Evolutionary conservation across 441 rosid species (phyloP).

Genomic region (Euphorbia celastroides): DNA sequence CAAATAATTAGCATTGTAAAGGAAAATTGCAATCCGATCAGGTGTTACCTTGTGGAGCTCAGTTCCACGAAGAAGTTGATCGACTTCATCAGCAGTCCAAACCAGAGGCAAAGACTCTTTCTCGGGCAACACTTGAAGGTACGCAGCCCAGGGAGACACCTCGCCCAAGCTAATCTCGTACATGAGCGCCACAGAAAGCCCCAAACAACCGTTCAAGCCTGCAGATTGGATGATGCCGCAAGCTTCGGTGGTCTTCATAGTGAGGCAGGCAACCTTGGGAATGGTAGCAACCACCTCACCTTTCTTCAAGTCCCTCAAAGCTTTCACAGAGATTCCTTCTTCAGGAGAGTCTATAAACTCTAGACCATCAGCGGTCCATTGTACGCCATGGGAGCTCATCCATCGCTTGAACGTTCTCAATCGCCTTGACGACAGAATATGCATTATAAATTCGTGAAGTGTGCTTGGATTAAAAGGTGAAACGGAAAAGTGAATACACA

Average conservation of each 20-base stretch:
- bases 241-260: slow-evolving; percentile 55
- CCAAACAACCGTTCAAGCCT: slow-evolving; percentile 58
- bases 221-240: slow-evolving; percentile 45
- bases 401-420: slow-evolving; percentile 80
- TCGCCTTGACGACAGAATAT: slow-evolving; percentile 32
- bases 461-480: neutral
- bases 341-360: slow-evolving; percentile 36
- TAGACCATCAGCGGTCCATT: slow-evolving; percentile 46
- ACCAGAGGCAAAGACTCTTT: slow-evolving; percentile 57
- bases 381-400: slow-evolving; percentile 64
- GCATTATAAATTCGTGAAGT: neutral
- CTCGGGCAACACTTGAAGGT: slow-evolving; percentile 62
- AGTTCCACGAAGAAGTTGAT: slow-evolving; percentile 64
- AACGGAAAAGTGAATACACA: neutral
- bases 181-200: slow-evolving; percentile 70
- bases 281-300: slow-evolving; percentile 70
- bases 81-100: slow-evolving; percentile 58
- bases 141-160: slow-evolving; percentile 71
- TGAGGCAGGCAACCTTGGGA: slow-evolving; percentile 77
- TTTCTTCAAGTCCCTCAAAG: slow-evolving; percentile 51
- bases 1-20: neutral
- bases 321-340: slow-evolving; percentile 48
- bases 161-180: slow-evolving; percentile 67
- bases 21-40: neutral
- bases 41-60: slow-evolving; percentile 70